These are phyloP conservation scores for Annona cherimola DNA, from an alignment of 164 flowering plant genomes.

Conservation along the genomic window DNA sequence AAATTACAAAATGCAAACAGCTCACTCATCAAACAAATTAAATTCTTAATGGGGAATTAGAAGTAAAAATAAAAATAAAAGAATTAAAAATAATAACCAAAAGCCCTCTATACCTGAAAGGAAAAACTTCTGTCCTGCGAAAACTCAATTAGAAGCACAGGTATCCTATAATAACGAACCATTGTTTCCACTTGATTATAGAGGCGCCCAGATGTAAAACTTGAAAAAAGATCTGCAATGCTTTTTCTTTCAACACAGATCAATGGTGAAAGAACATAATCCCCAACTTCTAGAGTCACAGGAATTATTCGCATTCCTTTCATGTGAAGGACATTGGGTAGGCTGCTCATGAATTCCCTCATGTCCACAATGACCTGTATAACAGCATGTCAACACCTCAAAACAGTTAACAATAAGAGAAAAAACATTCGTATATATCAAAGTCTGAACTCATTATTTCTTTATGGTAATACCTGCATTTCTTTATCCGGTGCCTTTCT, in stretches of 20 bases:
- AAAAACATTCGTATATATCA: background rate
- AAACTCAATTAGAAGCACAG: slow-evolving; percentile 95
- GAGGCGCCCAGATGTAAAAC: slow-evolving; percentile 94
- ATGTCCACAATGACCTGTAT: slow-evolving; percentile 90
- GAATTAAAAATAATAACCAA: background rate
- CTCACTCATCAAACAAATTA: background rate
- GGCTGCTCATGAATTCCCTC: slow-evolving; percentile 99
- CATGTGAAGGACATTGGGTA: slow-evolving; percentile 98
- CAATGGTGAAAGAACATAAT: slow-evolving; percentile 87
- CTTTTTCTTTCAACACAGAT: slow-evolving; percentile 98
- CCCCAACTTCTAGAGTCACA: slow-evolving; percentile 93
- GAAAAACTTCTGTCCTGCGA: slow-evolving; percentile 98
- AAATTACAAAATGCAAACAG: background rate
- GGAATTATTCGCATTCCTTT: slow-evolving; percentile 93
- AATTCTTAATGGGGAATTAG: too few relatives aligned
- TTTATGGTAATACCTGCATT: slow-evolving; percentile 51
- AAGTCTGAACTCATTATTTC: background rate
- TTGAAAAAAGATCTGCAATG: slow-evolving; percentile 83
- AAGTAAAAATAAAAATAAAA: background rate
- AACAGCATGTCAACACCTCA: background rate
- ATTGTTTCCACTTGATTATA: slow-evolving; percentile 89
- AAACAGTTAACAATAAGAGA: background rate
- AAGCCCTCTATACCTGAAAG: slow-evolving; percentile 61
- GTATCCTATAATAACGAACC: slow-evolving; percentile 83
- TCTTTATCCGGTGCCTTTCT: slow-evolving; percentile 77